These are phyloP conservation scores for Fraxinus angustifolia DNA, from an alignment of 305 asterid genomes.

Conservation along the genomic window DNA sequence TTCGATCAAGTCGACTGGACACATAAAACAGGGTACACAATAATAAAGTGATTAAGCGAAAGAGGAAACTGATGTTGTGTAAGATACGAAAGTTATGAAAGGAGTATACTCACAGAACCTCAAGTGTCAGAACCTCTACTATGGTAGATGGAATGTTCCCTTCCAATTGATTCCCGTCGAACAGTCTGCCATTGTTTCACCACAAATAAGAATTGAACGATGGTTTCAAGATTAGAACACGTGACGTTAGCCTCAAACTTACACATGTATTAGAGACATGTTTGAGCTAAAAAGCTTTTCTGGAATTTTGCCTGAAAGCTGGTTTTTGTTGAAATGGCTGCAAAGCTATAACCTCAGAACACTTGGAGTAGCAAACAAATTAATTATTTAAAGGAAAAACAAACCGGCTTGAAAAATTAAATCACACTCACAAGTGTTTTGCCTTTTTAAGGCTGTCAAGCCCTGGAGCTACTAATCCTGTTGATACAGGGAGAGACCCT, in stretches of 20 bases:
- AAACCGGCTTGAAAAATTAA: background rate
- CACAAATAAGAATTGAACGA: background rate
- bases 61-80: conserved; percentile 10
- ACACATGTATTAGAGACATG: conserved; percentile 79
- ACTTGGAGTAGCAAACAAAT: background rate
- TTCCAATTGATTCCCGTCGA: conserved; percentile 64
- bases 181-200: conserved; percentile 40
- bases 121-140: conserved; percentile 67
- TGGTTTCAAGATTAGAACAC: background rate
- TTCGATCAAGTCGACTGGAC: conserved; percentile 84
- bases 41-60: background rate
- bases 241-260: conserved; percentile 29
- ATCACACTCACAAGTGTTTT: conserved; percentile 73
- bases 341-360: conserved; percentile 27
- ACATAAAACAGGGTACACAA: background rate
- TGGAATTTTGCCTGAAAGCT: conserved; percentile 71
- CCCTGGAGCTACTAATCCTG: conserved; percentile 46
- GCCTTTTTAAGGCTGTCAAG: conserved; percentile 81
- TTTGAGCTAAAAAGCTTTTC: conserved; percentile 60
- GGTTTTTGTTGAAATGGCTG: conserved; percentile 92
- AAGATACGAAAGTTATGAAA: background rate
- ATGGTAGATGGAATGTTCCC: conserved; percentile 68
- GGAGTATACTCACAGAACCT: conserved; percentile 80
- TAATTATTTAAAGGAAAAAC: background rate
- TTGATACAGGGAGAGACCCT: conserved; percentile 74